phyloP scores from a whole-genome alignment of 208 protist species.

The Leptomonas pyrrhocoris region DNA sequence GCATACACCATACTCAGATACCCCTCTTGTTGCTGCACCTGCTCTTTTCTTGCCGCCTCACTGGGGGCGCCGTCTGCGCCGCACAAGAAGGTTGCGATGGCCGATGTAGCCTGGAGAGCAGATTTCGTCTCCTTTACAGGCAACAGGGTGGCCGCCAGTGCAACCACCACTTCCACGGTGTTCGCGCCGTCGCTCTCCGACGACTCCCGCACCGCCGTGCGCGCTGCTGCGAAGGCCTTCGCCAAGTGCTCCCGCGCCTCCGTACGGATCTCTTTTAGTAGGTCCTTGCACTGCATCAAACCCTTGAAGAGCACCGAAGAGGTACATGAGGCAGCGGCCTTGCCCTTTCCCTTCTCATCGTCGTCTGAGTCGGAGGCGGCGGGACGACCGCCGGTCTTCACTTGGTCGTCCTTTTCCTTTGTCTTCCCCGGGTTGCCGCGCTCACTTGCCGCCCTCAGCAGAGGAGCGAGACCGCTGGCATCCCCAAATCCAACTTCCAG shows the following conservation, averaged over 20 bases:
- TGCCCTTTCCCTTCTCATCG: constrained; percentile 1
- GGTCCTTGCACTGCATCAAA: constrained; percentile 19
- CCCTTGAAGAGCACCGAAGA: not conserved
- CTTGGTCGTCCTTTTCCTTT: not conserved
- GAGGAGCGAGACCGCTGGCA: not conserved
- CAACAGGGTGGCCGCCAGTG: constrained; percentile 30
- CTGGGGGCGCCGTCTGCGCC: constrained; percentile 1
- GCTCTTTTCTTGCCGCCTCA: constrained; percentile 24
- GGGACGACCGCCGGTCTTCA: not conserved
- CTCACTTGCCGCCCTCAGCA: constrained; percentile 1
- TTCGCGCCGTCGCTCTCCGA: not conserved
- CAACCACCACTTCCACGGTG: constrained; percentile 25
- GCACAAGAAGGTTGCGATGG: constrained; percentile 33
- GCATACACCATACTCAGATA: constrained; percentile 25
- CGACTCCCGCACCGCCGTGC: constrained; percentile 21
- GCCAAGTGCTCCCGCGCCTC: constrained; percentile 31
- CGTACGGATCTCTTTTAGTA: constrained; percentile 11
- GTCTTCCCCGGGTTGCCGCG: not conserved
- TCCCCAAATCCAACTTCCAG: constrained; percentile 13
- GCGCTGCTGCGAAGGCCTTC: constrained; percentile 17
- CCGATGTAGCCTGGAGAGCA: constrained; percentile 15
- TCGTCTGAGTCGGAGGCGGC: constrained; percentile 21
- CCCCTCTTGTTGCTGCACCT: constrained; percentile 32
- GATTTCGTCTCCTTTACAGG: constrained; percentile 7
- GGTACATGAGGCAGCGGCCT: not conserved